These are phyloP conservation scores for Akanthomyces muscarius DNA, from an alignment of 2,329 filamentous ascomycete genomes.

Conservation along the genomic window DNA sequence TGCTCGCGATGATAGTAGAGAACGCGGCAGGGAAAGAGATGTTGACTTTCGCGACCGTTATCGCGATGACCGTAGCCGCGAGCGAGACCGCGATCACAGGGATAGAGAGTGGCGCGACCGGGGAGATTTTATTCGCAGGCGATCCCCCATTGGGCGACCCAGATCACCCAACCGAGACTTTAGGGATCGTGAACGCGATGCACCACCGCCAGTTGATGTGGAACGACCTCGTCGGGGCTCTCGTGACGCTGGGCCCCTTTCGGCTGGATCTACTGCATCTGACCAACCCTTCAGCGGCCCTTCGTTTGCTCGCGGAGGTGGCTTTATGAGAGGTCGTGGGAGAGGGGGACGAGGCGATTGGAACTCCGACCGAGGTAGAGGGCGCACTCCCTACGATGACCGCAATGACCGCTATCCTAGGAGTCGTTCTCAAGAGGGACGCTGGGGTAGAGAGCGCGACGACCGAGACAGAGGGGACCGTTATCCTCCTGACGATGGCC, in stretches of 20 bases:
- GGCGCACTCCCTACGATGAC: slow-evolving; percentile 57
- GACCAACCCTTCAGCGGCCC: slow-evolving; percentile 57
- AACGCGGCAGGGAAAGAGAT: slow-evolving; percentile 57
- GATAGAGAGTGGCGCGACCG: slow-evolving; percentile 45
- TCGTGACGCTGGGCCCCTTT: slow-evolving; percentile 65
- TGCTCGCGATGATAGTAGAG: slow-evolving; percentile 57
- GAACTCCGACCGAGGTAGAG: slow-evolving; percentile 47
- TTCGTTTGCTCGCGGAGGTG: slow-evolving; percentile 52
- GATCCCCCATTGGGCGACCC: slow-evolving; percentile 55
- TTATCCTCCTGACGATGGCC: slow-evolving; percentile 37
- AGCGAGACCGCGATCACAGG: slow-evolving; percentile 54
- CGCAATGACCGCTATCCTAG: slow-evolving; percentile 58
- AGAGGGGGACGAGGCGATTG: slow-evolving; percentile 42
- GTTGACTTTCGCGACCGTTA: slow-evolving; percentile 57
- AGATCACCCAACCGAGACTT: slow-evolving; percentile 66
- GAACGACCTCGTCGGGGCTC: slow-evolving; percentile 65
- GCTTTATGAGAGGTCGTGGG: slow-evolving; percentile 52
- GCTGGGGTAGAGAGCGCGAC: slow-evolving; percentile 53
- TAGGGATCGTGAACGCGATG: slow-evolving; percentile 54
- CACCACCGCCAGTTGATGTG: slow-evolving; percentile 60
- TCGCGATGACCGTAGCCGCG: slow-evolving; percentile 56
- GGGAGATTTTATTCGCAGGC: slow-evolving; percentile 40
- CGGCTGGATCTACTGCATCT: slow-evolving; percentile 66
- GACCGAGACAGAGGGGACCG: slow-evolving; percentile 48
- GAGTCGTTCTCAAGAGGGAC: slow-evolving; percentile 63